phyloP scores from a whole-genome alignment of 2,329 filamentous ascomycete species.

The Pseudogymnoascus sp. region DNA sequence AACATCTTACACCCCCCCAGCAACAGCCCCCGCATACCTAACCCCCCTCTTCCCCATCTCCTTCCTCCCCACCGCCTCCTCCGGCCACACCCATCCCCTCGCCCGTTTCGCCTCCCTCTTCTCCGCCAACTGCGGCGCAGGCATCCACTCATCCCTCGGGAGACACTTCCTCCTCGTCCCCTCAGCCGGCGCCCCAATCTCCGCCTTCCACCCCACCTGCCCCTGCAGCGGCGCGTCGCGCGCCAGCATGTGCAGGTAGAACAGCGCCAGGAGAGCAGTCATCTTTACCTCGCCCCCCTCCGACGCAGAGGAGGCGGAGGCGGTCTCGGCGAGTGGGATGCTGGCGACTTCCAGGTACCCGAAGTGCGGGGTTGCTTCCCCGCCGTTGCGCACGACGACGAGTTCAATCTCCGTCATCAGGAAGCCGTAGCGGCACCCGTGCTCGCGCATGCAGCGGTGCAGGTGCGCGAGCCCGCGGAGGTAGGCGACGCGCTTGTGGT shows the following conservation, averaged over 20 bases:
- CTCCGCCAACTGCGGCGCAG: conserved; percentile 61
- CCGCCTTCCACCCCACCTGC: conserved; percentile 55
- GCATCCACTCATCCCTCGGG: conserved; percentile 67
- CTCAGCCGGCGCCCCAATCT: conserved; percentile 68
- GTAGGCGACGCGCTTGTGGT: conserved; percentile 81
- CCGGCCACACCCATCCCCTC: conserved; percentile 67
- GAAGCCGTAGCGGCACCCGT: conserved; percentile 88
- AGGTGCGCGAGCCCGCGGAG: conserved; percentile 77
- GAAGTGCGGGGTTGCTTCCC: conserved; percentile 65
- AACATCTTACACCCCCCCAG: neutral
- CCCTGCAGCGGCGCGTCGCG: conserved; percentile 49
- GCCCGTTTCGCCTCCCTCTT: conserved; percentile 68
- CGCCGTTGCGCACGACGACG: conserved; percentile 76
- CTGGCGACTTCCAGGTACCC: conserved; percentile 73
- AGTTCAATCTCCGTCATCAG: conserved; percentile 95
- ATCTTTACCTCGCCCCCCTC: conserved; percentile 50
- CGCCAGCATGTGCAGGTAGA: conserved; percentile 67
- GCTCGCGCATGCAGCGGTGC: conserved; percentile 87
- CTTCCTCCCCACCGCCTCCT: conserved; percentile 62
- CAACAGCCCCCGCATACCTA: conserved; percentile 32
- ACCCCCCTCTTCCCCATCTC: conserved; percentile 62
- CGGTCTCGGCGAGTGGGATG: conserved; percentile 44
- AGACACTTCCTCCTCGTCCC: conserved; percentile 61
- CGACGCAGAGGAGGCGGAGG: neutral
- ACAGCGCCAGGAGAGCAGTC: conserved; percentile 66